Base-by-base conservation (phyloP, 345 rosid species). In the Leavenworthia alabamica region DNA sequence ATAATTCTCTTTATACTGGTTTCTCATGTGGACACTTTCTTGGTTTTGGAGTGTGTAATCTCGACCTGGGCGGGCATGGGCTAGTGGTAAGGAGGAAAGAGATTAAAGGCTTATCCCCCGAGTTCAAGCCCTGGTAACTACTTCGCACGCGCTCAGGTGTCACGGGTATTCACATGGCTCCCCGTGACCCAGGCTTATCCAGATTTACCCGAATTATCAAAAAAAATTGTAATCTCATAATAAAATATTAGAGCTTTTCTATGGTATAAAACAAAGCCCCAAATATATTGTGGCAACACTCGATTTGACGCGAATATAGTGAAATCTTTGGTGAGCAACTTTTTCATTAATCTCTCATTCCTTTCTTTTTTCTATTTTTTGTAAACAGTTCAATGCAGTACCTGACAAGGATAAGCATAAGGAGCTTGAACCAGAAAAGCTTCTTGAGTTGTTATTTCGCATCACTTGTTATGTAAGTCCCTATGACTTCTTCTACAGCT, bases 361-460 rank as follows among this genome's bases (percentile, higher is more conserved):
- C n/a, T 27, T 36, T 40, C 66, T 49, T 39, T 39, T 49, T 28
- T 17, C 41, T 61, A 7, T 53, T 26, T 66, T 74, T 24, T 73
- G 55, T 56, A 56, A 56, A 74, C 79, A 90, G 97, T 90, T 90
- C 71, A 68, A 73, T 74, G 94, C 86, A 41, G 64, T 75, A 56
- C 70, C 75, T 26, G 74, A 70, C 22, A 70, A 68, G 64, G 85
- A 79, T 33, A 75, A 68, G 67, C 49, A 63, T 23, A 74, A 60
- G 68, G 80, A 76, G 64, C 71, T 70, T 6, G 86, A 80, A 64
- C 79, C 74, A 36, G 81, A 86, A 71, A 78, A 83, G 62, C 71
- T 86, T 77, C 83, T 77, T 67, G 88, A 80, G 57, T 53, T 80
- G 35, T 70, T 90, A 68, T 72, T 85, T 67, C 86, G 82, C 56